Evolutionary conservation across 1,139 yeast species (phyloP), one percentile per base, ranked within the genome.

Genomic region (Suhomyces terraborum): DNA sequence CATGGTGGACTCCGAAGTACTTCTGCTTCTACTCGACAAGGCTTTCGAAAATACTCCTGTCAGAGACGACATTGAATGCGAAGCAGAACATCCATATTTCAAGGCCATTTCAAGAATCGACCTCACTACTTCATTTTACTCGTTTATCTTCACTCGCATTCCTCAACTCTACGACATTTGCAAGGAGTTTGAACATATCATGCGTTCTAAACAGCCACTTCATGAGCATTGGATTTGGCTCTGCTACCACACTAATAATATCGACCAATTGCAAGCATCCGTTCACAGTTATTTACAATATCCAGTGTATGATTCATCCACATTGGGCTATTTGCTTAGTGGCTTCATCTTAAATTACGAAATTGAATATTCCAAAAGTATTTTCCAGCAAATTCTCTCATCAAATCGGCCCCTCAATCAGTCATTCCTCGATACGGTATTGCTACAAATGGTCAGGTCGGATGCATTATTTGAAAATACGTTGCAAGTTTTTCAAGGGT

Each of bases 401-500:
- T 44, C 55, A 41, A 48, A 53, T 3, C 50, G 50, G 22, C 54
- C 53, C 17, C 46, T 64, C 38, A 54, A 66, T 21, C 46, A 59
- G 19, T 17, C 46, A 1, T 49, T 71, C 3, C 43, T 72, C n/a
- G 66, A 69, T 16, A 47, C 60, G 1, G 55, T 64, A 4, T 38
- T 69, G 5, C 38, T 42, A 21, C 60, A 58, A 40, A 54, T 69
- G 36, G 52, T 63, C 4, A 50, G 52, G 24, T 61, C 58, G 6
- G 69, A 61, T 31, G 55, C 71, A 2, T 41, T 69, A 8, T 69
- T 67, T 45, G 73, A 69, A 24, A 61, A 63, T 34, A 27, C 64
- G 12, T 42, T 50, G n/a, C 50, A 48, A n/a, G 39, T 62, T 4
- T 48, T 64, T 35, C 55, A 59, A 22, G 42, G 52, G 3, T 71